phyloP scores from a whole-genome alignment of 129 eudicot species.

The Arctium minus region DNA sequence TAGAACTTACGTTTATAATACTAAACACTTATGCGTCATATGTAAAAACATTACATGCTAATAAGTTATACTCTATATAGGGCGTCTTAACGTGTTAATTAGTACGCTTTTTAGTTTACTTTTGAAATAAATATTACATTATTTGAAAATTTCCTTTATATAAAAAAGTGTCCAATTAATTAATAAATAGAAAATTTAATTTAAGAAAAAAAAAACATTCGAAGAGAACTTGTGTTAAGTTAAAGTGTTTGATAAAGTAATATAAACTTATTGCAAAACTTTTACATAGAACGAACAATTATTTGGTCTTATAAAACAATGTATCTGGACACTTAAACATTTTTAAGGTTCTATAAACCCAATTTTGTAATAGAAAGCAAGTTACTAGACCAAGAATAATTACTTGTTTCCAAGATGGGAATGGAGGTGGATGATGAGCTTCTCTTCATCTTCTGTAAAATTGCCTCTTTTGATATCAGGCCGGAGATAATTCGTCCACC shows the following conservation, averaged over 20 bases:
- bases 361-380: background rate
- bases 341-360: background rate
- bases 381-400: background rate
- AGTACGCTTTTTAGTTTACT: background rate
- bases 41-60: too few species aligned
- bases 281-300: background rate
- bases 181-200: background rate
- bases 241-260: too few species aligned
- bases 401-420: constrained; percentile 62
- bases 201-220: background rate
- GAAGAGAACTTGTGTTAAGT: too few species aligned
- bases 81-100: too few species aligned
- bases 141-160: background rate
- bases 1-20: too few species aligned
- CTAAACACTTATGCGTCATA: background rate
- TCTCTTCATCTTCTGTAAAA: constrained; percentile 52
- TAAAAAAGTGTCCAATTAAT: background rate
- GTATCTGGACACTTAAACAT: background rate
- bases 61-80: too few species aligned
- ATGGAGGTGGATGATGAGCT: constrained; percentile 57
- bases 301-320: background rate
- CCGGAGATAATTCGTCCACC: constrained; percentile 59
- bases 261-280: background rate
- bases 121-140: background rate
- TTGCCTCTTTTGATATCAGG: constrained; percentile 55